Percentiles rank a stretch among this genome's conserved stretches.
phyloP scores from a whole-genome alignment of 2,329 filamentous ascomycete genomes.

The Cyphellophora attinorum region DNA sequence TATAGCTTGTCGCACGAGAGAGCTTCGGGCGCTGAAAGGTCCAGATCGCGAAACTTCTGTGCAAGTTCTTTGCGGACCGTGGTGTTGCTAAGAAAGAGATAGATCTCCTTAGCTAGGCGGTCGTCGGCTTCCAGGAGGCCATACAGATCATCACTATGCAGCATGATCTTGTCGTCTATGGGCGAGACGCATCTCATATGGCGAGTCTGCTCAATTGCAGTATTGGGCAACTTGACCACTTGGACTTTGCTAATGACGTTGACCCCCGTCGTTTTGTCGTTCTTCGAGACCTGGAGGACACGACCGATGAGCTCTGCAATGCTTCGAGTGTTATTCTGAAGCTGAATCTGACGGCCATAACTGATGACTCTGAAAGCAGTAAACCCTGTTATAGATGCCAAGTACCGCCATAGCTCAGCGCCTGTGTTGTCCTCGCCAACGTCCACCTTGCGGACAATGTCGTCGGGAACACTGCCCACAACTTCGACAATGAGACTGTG shows the following conservation, averaged over 20 bases:
- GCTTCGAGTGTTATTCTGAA: conserved; percentile 11
- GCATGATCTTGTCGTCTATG: conserved; percentile 69
- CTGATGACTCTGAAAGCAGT: conserved; percentile 64
- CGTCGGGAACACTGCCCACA: conserved; percentile 10
- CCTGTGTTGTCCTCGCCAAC: conserved; percentile 65
- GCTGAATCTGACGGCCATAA: conserved; percentile 9
- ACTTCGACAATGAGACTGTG: conserved; percentile 26
- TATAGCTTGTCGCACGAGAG: conserved; percentile 63
- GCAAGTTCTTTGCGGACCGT: conserved; percentile 57
- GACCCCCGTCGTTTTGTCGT: no score
- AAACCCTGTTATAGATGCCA: conserved; percentile 64
- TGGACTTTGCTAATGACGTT: neutral
- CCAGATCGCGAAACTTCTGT: conserved; percentile 46
- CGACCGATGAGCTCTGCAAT: conserved; percentile 18
- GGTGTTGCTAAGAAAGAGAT: conserved; percentile 59
- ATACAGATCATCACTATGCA: conserved; percentile 78
- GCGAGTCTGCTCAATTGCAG: conserved; percentile 7
- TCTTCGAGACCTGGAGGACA: no score
- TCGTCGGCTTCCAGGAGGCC: conserved; percentile 67
- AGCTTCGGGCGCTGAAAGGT: conserved; percentile 47
- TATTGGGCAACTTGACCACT: conserved; percentile 17
- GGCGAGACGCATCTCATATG: conserved; percentile 37
- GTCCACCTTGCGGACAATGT: conserved; percentile 19
- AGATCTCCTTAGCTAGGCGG: conserved; percentile 59
- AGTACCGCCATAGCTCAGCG: conserved; percentile 56